Base-by-base conservation (phyloP, 148 eudicot species). In the Vaccinium myrtillus region DNA sequence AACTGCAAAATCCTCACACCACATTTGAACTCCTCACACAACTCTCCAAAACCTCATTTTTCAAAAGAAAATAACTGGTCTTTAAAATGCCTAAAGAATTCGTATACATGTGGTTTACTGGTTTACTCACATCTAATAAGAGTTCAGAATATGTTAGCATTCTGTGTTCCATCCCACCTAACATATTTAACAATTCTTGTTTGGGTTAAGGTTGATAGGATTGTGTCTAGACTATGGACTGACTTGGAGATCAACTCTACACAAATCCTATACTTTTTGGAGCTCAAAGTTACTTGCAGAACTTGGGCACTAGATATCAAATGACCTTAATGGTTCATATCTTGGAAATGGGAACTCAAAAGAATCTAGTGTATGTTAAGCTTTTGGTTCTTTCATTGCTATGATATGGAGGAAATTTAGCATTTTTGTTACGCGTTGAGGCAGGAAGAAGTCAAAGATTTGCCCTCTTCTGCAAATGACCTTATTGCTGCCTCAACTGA, bases 331-430 rank as follows among this genome's bases (percentile, higher is more conserved):
- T 73, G 4, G 74, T 69, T 69, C 18, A 14, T 30, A 25, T 27
- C 74, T 69, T 9, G 16, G 19, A 73, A 16, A 16, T 32, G 48
- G 50, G 77, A 18, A 46, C n/a, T 16, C 8, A 15, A 73, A 73
- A 69, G 30, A 15, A 73, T 39, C 10, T 39, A 36, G n/a, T 6
- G 39, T 6, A 39, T 36, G 77, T 16, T 21, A 12, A 73, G 48
- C 10, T 73, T 73, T 73, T 73, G 49, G 77, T 73, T 73, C 3
- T n/a, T 69, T 69, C 74, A 69, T 30, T 16, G 74, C 43, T 67
- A 12, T 30, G 74, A 69, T 30, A 69, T 65, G 30, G 71, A 71
- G 75, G 49, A 15, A 73, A 15, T 39, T 73, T 39, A 15, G 77
- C 77, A 15, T 73, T 39, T 70, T 8, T 73, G 18, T 73, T 73